These are phyloP conservation scores for Porogramme epimiltina DNA, from an alignment of 1,284 basidiomycete genomes.

Conservation along the genomic window DNA sequence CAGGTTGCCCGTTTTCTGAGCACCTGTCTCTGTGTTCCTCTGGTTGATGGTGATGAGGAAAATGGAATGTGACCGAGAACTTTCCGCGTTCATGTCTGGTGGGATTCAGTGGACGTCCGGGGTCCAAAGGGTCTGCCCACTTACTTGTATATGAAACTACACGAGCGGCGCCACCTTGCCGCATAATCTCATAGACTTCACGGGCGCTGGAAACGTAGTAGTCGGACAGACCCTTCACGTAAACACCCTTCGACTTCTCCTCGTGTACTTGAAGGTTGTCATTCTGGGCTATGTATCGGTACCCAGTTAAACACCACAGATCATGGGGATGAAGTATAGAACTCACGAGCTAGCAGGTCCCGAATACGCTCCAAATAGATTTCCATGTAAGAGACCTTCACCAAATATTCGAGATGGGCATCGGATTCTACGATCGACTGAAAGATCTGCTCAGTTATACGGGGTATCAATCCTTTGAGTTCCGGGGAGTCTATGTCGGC, in stretches of 20 bases:
- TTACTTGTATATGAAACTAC: constrained; percentile 95
- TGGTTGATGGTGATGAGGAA: constrained; percentile 98
- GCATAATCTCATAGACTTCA: constrained; percentile 99
- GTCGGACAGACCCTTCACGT: constrained; percentile 97
- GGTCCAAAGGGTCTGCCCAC: constrained; percentile 31
- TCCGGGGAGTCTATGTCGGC: constrained; percentile 94
- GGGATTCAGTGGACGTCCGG: constrained; percentile 4
- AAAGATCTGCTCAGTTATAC: constrained; percentile 99
- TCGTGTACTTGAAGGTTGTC: constrained; percentile 99
- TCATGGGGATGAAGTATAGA: constrained; percentile 2
- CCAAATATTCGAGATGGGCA: constrained; percentile 94
- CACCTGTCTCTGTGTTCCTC: constrained; percentile 93
- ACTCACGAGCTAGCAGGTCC: constrained; percentile 93
- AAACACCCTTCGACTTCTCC: constrained; percentile 96
- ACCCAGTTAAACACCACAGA: neutral
- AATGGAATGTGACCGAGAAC: constrained; percentile 98
- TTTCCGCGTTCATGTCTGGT: constrained; percentile 99
- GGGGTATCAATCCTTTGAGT: constrained; percentile 95
- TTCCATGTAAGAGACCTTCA: constrained; percentile 99
- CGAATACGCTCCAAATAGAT: constrained; percentile 98
- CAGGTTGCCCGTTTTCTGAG: constrained; percentile 94
- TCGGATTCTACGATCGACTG: constrained; percentile 96
- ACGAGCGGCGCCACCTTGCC: constrained; percentile 89
- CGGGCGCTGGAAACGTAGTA: constrained; percentile 95
- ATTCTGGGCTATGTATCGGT: constrained; percentile 76